Base-by-base conservation (phyloP, 1,139 yeast species). In the Geotrichum fermentans region DNA sequence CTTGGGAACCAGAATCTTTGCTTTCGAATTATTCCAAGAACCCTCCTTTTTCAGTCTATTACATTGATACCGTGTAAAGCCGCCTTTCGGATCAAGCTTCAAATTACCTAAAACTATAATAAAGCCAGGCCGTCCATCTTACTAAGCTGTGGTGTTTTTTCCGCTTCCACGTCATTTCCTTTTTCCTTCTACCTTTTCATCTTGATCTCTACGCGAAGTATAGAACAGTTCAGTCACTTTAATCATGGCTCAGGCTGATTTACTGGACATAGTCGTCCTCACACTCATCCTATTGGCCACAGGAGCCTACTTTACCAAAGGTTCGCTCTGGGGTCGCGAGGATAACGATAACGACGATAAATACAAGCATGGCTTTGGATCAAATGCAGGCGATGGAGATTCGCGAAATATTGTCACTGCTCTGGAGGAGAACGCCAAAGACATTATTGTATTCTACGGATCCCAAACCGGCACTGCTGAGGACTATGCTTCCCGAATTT, bases 391-490 rank as follows among this genome's bases (percentile, higher is more conserved):
- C 56, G 3, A 63, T 66, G 42, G 72, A 80, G 43, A 43, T 44
- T 73, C 88, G 61, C 81, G 70, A 39, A 61, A 88, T 63, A 72
- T 94, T 44, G 74, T 82, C 29, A 79, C 80, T 54, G 79, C 79
- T 14, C 70, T 89, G 58, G 72, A 73, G 49, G 72, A 73, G 42
- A 82, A 82, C 60, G 74, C 78, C 55, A 90, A 92, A 68, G 83
- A 85, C 59, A 83, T 86, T 44, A 73, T 85, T 37, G 82, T 92
- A n/a, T 78, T 92, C 57, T 94, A 77, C 65, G 97, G 96, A 4
- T 90, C 98, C 4, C 99, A 92, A 70, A 94, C 99, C 11, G 99
- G 99, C 57, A 92, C 99, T n/a, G 96, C 98, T 43, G 98, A 92
- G 69, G 98, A 92, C 65, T 92, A 89, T 61, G 95, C 97, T 18